phyloP scores from a whole-genome alignment of 495 filamentous ascomycete species.

The Cercophora sp. region DNA sequence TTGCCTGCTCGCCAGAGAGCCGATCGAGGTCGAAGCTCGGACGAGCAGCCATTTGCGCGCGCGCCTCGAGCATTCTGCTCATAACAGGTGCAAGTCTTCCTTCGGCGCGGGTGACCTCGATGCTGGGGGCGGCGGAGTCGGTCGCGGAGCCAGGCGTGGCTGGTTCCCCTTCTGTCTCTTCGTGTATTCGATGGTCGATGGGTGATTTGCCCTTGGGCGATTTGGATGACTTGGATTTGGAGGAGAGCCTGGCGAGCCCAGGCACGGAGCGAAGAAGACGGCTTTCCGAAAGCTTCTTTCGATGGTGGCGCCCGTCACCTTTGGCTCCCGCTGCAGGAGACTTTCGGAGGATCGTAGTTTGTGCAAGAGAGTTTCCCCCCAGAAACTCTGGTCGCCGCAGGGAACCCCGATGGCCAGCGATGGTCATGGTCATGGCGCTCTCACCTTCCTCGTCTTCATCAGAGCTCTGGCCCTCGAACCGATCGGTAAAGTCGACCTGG shows the following conservation, averaged over 20 bases:
- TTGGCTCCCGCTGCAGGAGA: conserved; percentile 20
- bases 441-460: conserved; percentile 59
- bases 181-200: conserved; percentile 19
- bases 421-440: conserved; percentile 27
- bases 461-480: conserved; percentile 75
- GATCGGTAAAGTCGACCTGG: conserved; percentile 69
- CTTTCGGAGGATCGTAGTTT: conserved; percentile 35
- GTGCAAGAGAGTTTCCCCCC: conserved; percentile 25
- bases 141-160: background rate
- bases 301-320: conserved; percentile 45
- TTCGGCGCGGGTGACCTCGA: conserved; percentile 32
- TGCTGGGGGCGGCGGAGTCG: conserved; percentile 19
- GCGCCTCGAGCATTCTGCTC: conserved; percentile 80
- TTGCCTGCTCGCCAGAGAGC: conserved; percentile 25
- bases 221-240: conserved; percentile 38
- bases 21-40: conserved; percentile 51
- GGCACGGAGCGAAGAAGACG: conserved; percentile 57
- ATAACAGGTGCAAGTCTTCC: conserved; percentile 61
- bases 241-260: conserved; percentile 37
- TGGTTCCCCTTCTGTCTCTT: conserved; percentile 14
- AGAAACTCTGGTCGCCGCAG: conserved; percentile 14
- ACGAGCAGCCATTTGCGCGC: conserved; percentile 56
- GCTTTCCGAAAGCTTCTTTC: conserved; percentile 58
- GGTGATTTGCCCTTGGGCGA: conserved; percentile 21
- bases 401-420: conserved; percentile 17